Evolutionary conservation across 805 yeast genomes (phyloP), one percentile per base, ranked within the genome.

Genomic region (Isabelozyma heimii): DNA sequence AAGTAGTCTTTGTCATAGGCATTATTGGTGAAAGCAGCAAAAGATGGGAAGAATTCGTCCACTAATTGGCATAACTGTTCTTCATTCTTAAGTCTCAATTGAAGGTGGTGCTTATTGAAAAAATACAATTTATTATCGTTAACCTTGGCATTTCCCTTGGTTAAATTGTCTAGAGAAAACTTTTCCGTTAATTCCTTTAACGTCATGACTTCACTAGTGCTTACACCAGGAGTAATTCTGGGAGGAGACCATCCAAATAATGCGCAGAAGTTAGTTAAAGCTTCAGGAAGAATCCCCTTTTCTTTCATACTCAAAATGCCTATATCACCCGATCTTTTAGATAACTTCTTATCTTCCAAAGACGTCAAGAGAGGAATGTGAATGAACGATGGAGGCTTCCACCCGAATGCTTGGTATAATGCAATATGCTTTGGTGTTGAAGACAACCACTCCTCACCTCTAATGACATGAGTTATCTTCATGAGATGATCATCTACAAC

Each of bases 401-500:
- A 92, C 0, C 88, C 89, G 62, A 92, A 85, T 0, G 97, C 96
- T 14, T 77, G 58, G 62, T 94, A 95, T 45, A 94, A 65, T 0
- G 97, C 92, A 42, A 91, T 76, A 60, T 94, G 99, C 58, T 91
- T 92, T 2, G 97, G 97, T 0, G 99, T 94, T 0, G 98, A 89
- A 1, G 96, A 87, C 9, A 94, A 70, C 99, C 99, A 94, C 65
- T 94, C 99, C 61, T 94, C 99, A 33, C 99, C 99, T 56, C 99
- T 76, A 5, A 94, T 83, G 8, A 94, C 99, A 66, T 94, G 97
- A 0, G 97, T 88, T 41, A 94, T 87, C 42, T 82, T 66, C 99
- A 94, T 94, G 43, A 88, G 69, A 63, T 91, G 95, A 63, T 94
- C 99, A 62, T 94, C 99, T 3, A 94, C 81, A 6, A 94, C 97